Evolutionary conservation across 2,329 filamentous ascomycete species (phyloP), one percentile per base, ranked within the genome.

Genomic region (Fusarium multiceps): DNA sequence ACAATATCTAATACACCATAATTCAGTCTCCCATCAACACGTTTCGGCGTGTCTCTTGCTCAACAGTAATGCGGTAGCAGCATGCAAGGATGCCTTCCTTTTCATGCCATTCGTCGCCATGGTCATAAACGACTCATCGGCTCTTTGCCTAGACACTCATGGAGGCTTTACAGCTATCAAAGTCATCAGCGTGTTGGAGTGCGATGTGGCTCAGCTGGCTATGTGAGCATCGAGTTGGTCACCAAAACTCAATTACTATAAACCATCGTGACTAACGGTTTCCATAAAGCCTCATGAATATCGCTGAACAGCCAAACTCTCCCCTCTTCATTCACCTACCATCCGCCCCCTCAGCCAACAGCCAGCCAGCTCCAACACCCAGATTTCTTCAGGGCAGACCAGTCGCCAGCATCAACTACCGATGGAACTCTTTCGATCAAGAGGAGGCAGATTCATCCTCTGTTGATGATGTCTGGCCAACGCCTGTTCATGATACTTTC

Each of bases 291-390:
- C 79, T 89, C 48, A 81, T 87, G 72, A 86, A 88, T 66, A 60
- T 85, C 25, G 57, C 65, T 14, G 74, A 79, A 6, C 73, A 82
- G 20, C 72, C 77, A 1, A 74, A 78, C 14, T 76, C 79, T 2
- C 84, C 87, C 3, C 74, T 90, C 43, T 75, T 89, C 16, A 77
- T 90, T 43, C 86, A 89, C 74, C 77, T 90, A 1, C 88, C 88
- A 8, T 80, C 86, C 0, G 82, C 81, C 47, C 79, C 85, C 14
- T 76, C 78, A 32, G 62, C 63, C 10, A 63, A 78, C 53, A 64
- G 70, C 10, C 63, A 72, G 4, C 66, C 70, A 14, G 59, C 72
- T 12, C 61, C 78, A 32, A 69, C 86, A 25, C 82, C 85, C 28
- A 69, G 68, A 12, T 85, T 84, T 61, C 77, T 84, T 32, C 78